Evolutionary conservation across 108 stramenopile genomes (phyloP).

Genomic region (Pseudonitzschia pungens): DNA sequence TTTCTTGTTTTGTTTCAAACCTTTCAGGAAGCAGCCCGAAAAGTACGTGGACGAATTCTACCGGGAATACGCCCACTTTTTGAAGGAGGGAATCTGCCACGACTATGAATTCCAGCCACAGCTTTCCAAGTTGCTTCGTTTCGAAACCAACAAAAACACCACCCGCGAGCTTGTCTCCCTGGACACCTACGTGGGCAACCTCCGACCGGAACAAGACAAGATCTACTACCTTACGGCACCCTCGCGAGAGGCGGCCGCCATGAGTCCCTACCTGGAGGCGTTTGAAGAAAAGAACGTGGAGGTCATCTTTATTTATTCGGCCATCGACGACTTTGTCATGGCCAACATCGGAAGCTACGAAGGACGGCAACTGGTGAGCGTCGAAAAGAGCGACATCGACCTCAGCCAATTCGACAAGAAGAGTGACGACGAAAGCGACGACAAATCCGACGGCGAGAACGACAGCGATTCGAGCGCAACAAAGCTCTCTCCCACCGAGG

Average conservation of each 20-base stretch:
- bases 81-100: constrained; percentile 97
- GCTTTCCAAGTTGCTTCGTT: constrained; percentile 93
- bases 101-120: constrained; percentile 85
- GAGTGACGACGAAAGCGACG: constrained; percentile 44
- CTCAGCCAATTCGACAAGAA: constrained; percentile 39
- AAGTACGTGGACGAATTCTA: constrained; percentile 92
- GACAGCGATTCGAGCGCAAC: constrained; percentile 12
- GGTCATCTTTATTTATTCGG: constrained; percentile 93
- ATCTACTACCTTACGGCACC: constrained; percentile 98
- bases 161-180: constrained; percentile 81
- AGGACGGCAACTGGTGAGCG: constrained; percentile 86
- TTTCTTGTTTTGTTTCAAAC: neutral
- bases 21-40: constrained; percentile 74
- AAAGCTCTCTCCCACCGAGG: constrained; percentile 61
- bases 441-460: constrained; percentile 33
- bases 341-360: constrained; percentile 87
- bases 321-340: constrained; percentile 99
- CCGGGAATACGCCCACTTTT: constrained; percentile 89
- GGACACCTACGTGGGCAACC: constrained; percentile 95
- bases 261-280: constrained; percentile 96
- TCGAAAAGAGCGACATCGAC: constrained; percentile 84
- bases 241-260: constrained; percentile 86
- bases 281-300: constrained; percentile 88
- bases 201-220: constrained; percentile 92
- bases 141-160: constrained; percentile 87